Conservation (phyloP, 805 yeast genomes). For the Allodekkera sacchari region DNA sequence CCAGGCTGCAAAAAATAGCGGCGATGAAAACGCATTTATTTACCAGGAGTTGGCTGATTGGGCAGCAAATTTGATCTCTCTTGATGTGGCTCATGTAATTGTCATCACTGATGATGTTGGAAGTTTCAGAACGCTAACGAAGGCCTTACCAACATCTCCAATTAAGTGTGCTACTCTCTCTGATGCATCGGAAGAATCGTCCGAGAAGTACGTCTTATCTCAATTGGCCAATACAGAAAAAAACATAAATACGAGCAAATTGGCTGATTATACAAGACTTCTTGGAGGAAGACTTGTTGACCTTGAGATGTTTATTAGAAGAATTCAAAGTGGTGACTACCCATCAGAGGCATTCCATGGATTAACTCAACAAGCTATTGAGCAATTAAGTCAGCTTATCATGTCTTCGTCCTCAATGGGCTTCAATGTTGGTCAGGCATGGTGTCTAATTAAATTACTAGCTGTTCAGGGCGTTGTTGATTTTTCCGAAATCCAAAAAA, state of each 20-base stretch:
- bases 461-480: constrained; percentile 38
- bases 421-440: constrained; percentile 75
- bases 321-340: constrained; percentile 80
- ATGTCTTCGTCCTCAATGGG: constrained; percentile 33
- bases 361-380: constrained; percentile 78
- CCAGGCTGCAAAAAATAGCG: constrained; percentile 45
- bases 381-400: constrained; percentile 80
- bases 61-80: constrained; percentile 70
- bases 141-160: constrained; percentile 79
- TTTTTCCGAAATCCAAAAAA: constrained; percentile 43
- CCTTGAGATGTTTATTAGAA: constrained; percentile 80
- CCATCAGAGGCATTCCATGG: constrained; percentile 70
- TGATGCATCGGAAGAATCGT: constrained; percentile 71
- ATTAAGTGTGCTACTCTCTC: constrained; percentile 66
- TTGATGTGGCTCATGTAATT: constrained; percentile 84
- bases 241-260: constrained; percentile 21
- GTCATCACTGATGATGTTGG: constrained; percentile 83
- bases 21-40: constrained; percentile 51
- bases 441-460: constrained; percentile 69
- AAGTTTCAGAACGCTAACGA: constrained; percentile 55
- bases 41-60: constrained; percentile 77
- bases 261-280: constrained; percentile 57
- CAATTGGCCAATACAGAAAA: constrained; percentile 31
- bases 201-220: constrained; percentile 58
- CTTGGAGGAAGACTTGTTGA: constrained; percentile 95